Percentiles rank a stretch among this genome's conserved stretches.
phyloP scores from a whole-genome alignment of 257 asterid species.

The Gentiana dahurica region DNA sequence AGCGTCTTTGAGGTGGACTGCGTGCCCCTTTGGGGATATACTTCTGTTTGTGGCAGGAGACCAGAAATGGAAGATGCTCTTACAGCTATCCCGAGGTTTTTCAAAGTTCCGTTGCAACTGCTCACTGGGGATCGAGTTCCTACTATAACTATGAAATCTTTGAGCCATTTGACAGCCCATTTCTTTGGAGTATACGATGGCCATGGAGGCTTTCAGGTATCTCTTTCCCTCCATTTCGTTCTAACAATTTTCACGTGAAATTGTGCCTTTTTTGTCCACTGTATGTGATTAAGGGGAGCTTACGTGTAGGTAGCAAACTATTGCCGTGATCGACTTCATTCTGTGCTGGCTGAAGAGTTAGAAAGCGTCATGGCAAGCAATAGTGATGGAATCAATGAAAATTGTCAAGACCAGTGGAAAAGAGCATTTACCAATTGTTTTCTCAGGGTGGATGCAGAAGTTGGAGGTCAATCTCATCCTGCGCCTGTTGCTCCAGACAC shows the following conservation, averaged over 20 bases:
- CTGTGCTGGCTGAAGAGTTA: constrained; percentile 60
- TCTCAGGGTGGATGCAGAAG: constrained; percentile 76
- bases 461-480: constrained; percentile 37
- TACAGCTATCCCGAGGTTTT: constrained; percentile 55
- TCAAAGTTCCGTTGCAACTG: constrained; percentile 57
- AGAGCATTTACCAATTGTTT: constrained; percentile 58
- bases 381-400: constrained; percentile 18
- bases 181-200: constrained; percentile 98
- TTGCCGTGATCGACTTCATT: constrained; percentile 71
- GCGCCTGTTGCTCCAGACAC: constrained; percentile 85
- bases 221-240: constrained; percentile 6
- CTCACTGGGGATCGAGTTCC: constrained; percentile 41
- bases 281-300: not conserved
- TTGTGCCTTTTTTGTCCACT: not conserved
- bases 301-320: constrained; percentile 74
- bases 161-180: constrained; percentile 75
- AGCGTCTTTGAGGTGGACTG: constrained; percentile 82
- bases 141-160: constrained; percentile 35
- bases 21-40: constrained; percentile 81
- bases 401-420: constrained; percentile 61
- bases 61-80: constrained; percentile 96
- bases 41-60: constrained; percentile 78
- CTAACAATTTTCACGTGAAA: not conserved
- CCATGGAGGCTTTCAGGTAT: constrained; percentile 95
- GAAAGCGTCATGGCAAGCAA: constrained; percentile 24